Percentiles rank a stretch among this genome's conserved stretches.
Conservation (phyloP, 129 eudicot species). For the Centaurea solstitialis region DNA sequence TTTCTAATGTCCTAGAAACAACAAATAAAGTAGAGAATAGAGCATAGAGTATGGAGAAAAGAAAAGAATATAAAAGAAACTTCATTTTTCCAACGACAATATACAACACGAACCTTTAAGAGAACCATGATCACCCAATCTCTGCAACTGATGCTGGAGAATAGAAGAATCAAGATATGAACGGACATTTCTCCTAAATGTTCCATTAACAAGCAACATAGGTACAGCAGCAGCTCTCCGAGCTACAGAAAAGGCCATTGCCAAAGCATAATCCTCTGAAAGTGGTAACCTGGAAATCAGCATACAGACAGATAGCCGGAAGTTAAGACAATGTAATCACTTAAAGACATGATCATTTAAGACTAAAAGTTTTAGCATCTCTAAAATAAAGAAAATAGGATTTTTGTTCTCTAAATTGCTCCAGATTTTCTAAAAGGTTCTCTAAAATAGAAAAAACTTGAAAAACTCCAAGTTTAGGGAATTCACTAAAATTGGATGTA, state of each 20-base stretch:
- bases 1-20: neutral
- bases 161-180: constrained; percentile 89
- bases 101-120: constrained; percentile 64
- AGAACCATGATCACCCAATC: constrained; percentile 73
- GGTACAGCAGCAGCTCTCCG: constrained; percentile 95
- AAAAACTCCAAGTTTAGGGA: too few species aligned
- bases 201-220: constrained; percentile 85
- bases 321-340: neutral
- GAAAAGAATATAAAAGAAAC: neutral
- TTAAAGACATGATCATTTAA: neutral
- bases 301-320: neutral
- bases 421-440: too few species aligned
- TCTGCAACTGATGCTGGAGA: constrained; percentile 91
- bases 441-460: too few species aligned
- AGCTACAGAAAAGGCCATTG: constrained; percentile 97
- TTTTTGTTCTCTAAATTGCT: too few species aligned
- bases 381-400: too few species aligned
- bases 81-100: neutral
- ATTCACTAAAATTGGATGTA: too few species aligned
- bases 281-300: constrained; percentile 62
- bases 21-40: neutral
- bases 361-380: neutral
- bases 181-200: constrained; percentile 82
- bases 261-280: constrained; percentile 93
- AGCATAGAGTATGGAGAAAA: neutral